These are phyloP conservation scores for Lolium perenne DNA, from an alignment of 176 grass and related monocot genomes.

Conservation along the genomic window DNA sequence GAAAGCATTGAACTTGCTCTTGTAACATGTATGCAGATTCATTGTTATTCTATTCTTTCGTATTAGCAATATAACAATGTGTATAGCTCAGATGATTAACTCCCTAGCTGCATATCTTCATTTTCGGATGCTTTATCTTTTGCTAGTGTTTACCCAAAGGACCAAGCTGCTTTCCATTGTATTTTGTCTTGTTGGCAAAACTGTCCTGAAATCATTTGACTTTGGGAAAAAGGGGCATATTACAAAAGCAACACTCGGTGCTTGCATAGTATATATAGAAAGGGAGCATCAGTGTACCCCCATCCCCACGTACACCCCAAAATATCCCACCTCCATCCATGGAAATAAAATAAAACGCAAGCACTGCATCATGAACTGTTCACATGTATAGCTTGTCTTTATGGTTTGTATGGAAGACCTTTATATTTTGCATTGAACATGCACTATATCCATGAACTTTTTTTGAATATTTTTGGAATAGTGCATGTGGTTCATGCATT, in stretches of 20 bases:
- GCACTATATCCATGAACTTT: constrained; percentile 29
- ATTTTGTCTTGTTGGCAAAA: not conserved
- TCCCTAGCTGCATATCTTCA: not conserved
- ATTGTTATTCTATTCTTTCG: not conserved
- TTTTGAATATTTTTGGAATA: not conserved
- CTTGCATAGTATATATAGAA: not conserved
- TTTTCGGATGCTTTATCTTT: constrained; percentile 25
- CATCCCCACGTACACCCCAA: not conserved
- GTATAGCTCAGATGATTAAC: not conserved
- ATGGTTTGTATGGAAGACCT: not conserved
- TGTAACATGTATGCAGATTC: not conserved
- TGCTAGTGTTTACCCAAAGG: not conserved
- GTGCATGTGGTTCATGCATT: constrained; percentile 17
- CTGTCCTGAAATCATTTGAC: no score
- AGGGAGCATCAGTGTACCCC: not conserved
- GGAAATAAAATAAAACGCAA: not conserved
- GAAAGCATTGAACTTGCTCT: constrained; percentile 15
- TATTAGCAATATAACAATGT: not conserved
- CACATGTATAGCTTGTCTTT: not conserved
- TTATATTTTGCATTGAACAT: not conserved
- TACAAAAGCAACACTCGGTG: not conserved
- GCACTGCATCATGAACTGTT: not conserved
- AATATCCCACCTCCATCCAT: not conserved
- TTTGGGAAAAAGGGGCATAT: no score
- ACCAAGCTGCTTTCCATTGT: not conserved